A percentile compares a stretch with the other conserved stretches of the same genome.
phyloP scores from a whole-genome alignment of 1,284 basidiomycete genomes.

The Singerocomus rubriflavus region DNA sequence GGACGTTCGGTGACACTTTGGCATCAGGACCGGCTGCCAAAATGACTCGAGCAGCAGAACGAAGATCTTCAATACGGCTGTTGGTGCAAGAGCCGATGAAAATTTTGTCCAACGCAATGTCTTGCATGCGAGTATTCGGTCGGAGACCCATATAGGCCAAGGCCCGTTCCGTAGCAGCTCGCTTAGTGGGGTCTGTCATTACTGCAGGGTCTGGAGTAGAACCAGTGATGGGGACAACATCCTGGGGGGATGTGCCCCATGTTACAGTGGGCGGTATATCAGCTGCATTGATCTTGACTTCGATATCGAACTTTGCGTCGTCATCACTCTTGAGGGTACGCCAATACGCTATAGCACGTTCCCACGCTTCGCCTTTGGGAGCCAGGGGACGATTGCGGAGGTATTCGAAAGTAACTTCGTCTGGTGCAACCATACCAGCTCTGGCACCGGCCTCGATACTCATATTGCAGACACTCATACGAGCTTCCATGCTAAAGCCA shows the following conservation, averaged over 20 bases:
- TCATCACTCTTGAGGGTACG: slow-evolving; percentile 81
- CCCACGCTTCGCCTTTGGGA: slow-evolving; percentile 89
- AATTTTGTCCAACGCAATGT: slow-evolving; percentile 87
- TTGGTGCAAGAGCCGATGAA: slow-evolving; percentile 98
- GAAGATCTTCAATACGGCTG: slow-evolving; percentile 93
- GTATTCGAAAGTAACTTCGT: slow-evolving; percentile 89
- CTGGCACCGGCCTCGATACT: slow-evolving; percentile 95
- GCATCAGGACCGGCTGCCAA: slow-evolving; percentile 72
- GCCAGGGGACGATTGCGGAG: slow-evolving; percentile 84
- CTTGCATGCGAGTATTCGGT: slow-evolving; percentile 81
- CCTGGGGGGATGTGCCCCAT: slow-evolving; percentile 96
- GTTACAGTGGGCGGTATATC: slow-evolving; percentile 95
- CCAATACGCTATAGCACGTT: slow-evolving; percentile 88
- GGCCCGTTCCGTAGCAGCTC: slow-evolving; percentile 75
- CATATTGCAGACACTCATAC: slow-evolving; percentile 99
- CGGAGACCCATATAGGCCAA: slow-evolving; percentile 91
- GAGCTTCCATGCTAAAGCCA: slow-evolving; percentile 89
- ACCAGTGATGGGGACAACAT: slow-evolving; percentile 87
- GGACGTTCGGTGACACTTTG: slow-evolving; percentile 77
- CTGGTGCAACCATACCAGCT: slow-evolving; percentile 94
- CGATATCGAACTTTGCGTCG: slow-evolving; percentile 87
- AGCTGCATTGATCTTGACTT: slow-evolving; percentile 81
- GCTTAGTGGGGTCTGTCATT: slow-evolving; percentile 66
- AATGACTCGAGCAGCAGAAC: slow-evolving; percentile 74
- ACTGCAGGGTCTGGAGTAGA: slow-evolving; percentile 77